Conservation (phyloP, 345 rosid genomes). For the Dimocarpus longan region DNA sequence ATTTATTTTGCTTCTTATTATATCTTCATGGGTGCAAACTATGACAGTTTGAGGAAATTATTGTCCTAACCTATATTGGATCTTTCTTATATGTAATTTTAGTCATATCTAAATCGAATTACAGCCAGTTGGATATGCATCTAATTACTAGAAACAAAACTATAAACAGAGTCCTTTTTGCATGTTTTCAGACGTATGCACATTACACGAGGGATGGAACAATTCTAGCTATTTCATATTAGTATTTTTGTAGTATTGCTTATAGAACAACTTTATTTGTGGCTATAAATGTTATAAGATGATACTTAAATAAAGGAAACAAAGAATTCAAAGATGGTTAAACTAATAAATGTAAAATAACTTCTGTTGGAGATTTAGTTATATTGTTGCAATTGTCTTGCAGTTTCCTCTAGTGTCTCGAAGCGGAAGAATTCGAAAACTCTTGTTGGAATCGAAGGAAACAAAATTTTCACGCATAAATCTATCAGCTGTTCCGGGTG, state of each 20-base stretch:
- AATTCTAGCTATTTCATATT: not conserved
- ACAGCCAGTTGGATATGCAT: not conserved
- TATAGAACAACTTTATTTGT: not conserved
- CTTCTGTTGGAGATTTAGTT: not conserved
- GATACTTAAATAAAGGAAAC: not conserved
- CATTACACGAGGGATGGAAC: not conserved
- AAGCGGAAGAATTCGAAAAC: conserved; percentile 82
- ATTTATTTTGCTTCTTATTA: not conserved
- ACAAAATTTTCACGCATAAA: conserved; percentile 58
- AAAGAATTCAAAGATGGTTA: no score
- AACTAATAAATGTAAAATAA: no score
- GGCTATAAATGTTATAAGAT: not conserved
- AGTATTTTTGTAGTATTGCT: not conserved
- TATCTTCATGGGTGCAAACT: not conserved
- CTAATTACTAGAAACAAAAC: not conserved
- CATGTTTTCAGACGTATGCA: not conserved
- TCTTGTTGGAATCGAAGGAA: conserved; percentile 71
- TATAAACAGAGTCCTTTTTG: not conserved
- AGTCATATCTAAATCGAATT: not conserved
- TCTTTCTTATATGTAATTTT: not conserved
- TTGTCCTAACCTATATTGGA: not conserved
- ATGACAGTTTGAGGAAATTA: no score
- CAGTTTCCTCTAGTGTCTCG: conserved; percentile 96
- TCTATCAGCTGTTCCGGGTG: conserved; percentile 74
- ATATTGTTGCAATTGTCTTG: conserved; percentile 20